Evolutionary conservation across 1,284 basidiomycete species (phyloP).

Genomic region (Pseudozyma tsukubaensis): DNA sequence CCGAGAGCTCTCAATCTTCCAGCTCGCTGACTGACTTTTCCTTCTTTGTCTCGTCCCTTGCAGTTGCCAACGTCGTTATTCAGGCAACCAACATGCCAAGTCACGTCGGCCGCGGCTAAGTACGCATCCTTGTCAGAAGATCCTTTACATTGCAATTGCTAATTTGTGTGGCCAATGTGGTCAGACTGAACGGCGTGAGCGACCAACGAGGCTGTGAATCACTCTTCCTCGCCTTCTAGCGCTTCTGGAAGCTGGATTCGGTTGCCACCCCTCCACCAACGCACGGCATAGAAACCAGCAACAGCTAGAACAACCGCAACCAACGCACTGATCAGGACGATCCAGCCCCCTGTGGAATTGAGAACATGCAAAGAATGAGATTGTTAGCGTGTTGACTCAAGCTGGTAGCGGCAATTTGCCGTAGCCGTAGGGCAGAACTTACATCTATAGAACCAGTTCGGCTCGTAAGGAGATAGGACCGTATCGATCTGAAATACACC

Average conservation of each 20-base stretch:
- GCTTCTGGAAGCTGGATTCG: constrained; percentile 41
- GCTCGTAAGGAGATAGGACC: constrained; percentile 84
- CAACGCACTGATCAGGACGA: constrained; percentile 12
- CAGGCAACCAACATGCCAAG: constrained; percentile 58
- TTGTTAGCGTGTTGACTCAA: not conserved
- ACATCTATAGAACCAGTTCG: constrained; percentile 70
- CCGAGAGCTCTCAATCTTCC: not conserved
- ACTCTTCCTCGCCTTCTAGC: constrained; percentile 23
- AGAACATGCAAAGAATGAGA: not conserved
- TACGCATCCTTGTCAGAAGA: not conserved
- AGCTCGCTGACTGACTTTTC: constrained; percentile 2
- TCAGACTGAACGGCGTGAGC: not conserved
- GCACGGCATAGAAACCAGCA: constrained; percentile 9
- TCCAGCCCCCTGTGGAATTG: constrained; percentile 40
- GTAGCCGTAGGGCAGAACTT: constrained; percentile 11
- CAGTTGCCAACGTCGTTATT: constrained; percentile 48
- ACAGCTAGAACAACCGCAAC: not conserved
- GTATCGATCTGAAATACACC: constrained; percentile 90
- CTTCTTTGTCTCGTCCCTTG: not conserved
- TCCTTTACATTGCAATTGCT: constrained; percentile 11
- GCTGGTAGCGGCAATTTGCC: too few species aligned
- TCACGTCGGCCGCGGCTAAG: constrained; percentile 52
- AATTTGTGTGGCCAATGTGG: not conserved
- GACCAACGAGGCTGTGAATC: not conserved
- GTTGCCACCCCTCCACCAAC: constrained; percentile 45